phyloP scores from a whole-genome alignment of 106 monocot species.

The Dendrobium officinale region DNA sequence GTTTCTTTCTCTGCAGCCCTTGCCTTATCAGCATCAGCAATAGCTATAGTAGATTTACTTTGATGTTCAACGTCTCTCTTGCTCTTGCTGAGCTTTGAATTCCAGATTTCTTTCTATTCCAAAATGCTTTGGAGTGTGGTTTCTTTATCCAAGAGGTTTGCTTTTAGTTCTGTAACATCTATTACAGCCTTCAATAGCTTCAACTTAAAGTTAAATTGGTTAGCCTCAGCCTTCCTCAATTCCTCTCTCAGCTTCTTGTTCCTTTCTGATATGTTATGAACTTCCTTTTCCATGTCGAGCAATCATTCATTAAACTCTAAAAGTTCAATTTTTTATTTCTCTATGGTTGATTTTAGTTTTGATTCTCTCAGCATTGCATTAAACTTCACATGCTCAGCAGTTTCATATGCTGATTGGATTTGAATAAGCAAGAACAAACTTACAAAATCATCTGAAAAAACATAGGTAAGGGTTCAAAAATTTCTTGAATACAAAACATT shows the following conservation, averaged over 20 bases:
- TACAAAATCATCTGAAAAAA: too few species aligned
- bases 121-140: constrained; percentile 37
- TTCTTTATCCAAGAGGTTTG: constrained; percentile 46
- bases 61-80: constrained; percentile 23
- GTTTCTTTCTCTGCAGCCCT: constrained; percentile 38
- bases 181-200: constrained; percentile 9
- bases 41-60: constrained; percentile 18
- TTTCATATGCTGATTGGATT: constrained; percentile 24
- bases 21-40: constrained; percentile 16
- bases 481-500: too few species aligned
- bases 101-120: constrained; percentile 50
- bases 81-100: constrained; percentile 24
- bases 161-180: constrained; percentile 33
- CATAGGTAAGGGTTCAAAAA: too few species aligned
- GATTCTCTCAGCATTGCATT: constrained; percentile 18
- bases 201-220: not conserved
- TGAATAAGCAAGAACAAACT: constrained; percentile 8
- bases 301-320: constrained; percentile 26
- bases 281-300: constrained; percentile 25
- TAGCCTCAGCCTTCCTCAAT: constrained; percentile 3
- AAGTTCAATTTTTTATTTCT: constrained; percentile 13
- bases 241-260: constrained; percentile 27
- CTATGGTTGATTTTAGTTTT: constrained; percentile 17
- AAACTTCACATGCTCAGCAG: constrained; percentile 18
- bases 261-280: not conserved